Evolutionary conservation across 257 asterid genomes (phyloP).

Genomic region (Solanum tarijense): DNA sequence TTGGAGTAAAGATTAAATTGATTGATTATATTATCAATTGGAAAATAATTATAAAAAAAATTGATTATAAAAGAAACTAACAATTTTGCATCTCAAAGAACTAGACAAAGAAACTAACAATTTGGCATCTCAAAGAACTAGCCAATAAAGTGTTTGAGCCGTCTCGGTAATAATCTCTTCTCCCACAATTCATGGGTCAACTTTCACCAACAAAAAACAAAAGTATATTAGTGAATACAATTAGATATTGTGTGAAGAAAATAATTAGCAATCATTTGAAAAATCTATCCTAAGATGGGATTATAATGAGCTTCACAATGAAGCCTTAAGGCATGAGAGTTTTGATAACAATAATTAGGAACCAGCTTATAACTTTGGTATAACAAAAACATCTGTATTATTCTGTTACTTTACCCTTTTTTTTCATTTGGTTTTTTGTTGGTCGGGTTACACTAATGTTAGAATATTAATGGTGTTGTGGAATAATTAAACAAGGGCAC

Average conservation of each 20-base stretch:
- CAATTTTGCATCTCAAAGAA: too few species aligned
- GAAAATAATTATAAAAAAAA: too few species aligned
- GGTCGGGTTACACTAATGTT: background rate
- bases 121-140: too few species aligned
- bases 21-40: too few species aligned
- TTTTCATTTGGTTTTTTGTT: background rate
- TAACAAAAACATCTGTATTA: background rate
- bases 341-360: background rate
- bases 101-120: too few species aligned
- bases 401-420: background rate
- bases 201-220: background rate
- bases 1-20: too few species aligned
- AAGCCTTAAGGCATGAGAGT: background rate
- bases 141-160: too few species aligned
- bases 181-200: background rate
- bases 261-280: background rate
- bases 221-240: background rate
- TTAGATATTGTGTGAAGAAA: background rate
- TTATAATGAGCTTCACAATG: background rate
- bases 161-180: too few species aligned
- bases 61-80: too few species aligned
- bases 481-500: background rate
- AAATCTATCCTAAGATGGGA: background rate
- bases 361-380: background rate
- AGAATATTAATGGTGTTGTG: background rate